A percentile compares a stretch with the other conserved stretches of the same genome.
phyloP scores from a whole-genome alignment of 352 stramenopile species.

The Phytopythium kandeliae region DNA sequence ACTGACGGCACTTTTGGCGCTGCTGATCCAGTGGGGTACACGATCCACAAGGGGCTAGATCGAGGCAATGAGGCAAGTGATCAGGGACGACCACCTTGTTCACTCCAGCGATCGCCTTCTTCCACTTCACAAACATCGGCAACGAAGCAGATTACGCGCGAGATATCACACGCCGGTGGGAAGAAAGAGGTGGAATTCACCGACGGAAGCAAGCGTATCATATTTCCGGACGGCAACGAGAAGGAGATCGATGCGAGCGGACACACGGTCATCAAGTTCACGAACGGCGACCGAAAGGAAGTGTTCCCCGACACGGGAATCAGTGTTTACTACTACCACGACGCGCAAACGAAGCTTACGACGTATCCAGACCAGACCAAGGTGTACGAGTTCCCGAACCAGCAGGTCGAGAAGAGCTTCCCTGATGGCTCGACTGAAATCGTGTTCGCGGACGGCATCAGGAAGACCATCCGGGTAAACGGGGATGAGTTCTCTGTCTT shows the following conservation, averaged over 20 bases:
- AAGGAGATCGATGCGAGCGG: conserved; percentile 91
- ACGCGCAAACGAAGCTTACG: conserved; percentile 92
- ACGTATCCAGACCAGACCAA: conserved; percentile 92
- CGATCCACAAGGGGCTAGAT: background rate
- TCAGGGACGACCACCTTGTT: background rate
- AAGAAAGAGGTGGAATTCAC: conserved; percentile 56
- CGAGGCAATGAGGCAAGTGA: background rate
- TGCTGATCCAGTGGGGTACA: background rate
- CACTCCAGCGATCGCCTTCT: background rate
- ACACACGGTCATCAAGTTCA: conserved; percentile 87
- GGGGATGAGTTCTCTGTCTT: conserved; percentile 81
- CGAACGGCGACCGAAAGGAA: conserved; percentile 96
- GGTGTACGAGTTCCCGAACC: conserved; percentile 96
- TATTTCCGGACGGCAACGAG: conserved; percentile 91
- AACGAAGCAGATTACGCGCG: conserved; percentile 18
- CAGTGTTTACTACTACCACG: conserved; percentile 93
- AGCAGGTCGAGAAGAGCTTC: conserved; percentile 93
- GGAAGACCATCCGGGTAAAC: conserved; percentile 75
- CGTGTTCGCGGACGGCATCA: conserved; percentile 92
- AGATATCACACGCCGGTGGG: conserved; percentile 48
- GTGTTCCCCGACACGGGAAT: conserved; percentile 79
- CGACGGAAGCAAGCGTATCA: conserved; percentile 65
- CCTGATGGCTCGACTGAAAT: conserved; percentile 93
- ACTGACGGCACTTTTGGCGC: background rate
- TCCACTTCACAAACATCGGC: conserved; percentile 6